Evolutionary conservation across 2,329 filamentous ascomycete species (phyloP), one percentile per base, ranked within the genome.

Genomic region (Rhynchosporium secalis): DNA sequence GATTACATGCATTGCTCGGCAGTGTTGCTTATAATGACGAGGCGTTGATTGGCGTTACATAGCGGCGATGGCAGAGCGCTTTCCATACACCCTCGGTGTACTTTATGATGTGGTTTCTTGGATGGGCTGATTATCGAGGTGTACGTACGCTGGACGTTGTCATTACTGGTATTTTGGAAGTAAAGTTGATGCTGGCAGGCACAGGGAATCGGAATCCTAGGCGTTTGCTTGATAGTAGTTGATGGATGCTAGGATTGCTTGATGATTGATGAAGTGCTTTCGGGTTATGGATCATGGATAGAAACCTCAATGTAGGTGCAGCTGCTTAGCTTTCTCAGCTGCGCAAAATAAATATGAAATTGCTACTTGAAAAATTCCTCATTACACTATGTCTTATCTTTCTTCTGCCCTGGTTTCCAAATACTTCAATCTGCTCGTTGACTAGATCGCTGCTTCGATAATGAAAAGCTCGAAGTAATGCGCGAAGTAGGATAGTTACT

Each of bases 141-240:
- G 63, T 68, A 66, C 69, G 67, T 20, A 20, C 20, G 20, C 69
- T 68, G 68, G 69, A 61, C 67, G 69, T 70, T 68, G 20, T 63
- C 61, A 64, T 67, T 67, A 60, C 55, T 66, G 59, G 46, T 43
- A 43, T 15, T 43, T 33, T 45, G 56, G n/a, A 20, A 13, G 33
- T n/a, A n/a, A 31, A 51, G 13, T 33, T 36, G 45, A 45, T 47
- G 36, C 56, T 56, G 49, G 56, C 28, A 33, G 56, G 58, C 58
- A 46, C n/a, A 45, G 29, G 49, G 33, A 55, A 55, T n/a, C 40
- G 20, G 20, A 20, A 20, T 20, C 20, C 15, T 55, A 46, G 28
- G 28, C 41, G 29, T 43, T 46, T 54, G 6, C 33, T 56, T 38
- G 29, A 15, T 20, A 20, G 20, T 20, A 20, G 20, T 20, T 20